phyloP scores from a whole-genome alignment of 2,329 filamentous ascomycete genomes.

The Aspergillus intermedius region DNA sequence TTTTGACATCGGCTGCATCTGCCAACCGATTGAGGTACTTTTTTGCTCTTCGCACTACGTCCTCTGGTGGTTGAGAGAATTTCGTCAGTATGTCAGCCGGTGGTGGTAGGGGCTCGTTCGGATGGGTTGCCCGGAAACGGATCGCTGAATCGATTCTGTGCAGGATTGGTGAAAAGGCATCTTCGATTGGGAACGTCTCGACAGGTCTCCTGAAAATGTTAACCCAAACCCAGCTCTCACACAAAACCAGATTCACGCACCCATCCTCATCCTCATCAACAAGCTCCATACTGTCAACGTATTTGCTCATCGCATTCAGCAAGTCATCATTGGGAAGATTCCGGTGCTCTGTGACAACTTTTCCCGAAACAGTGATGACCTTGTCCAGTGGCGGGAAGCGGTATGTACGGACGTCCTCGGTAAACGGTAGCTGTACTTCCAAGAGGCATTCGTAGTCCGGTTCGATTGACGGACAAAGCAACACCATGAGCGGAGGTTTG shows the following conservation, averaged over 20 bases:
- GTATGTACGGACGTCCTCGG: slow-evolving; percentile 86
- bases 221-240: not conserved
- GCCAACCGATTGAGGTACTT: slow-evolving; percentile 58
- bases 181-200: slow-evolving; percentile 73
- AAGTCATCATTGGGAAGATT: slow-evolving; percentile 72
- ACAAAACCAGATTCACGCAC: slow-evolving; percentile 35
- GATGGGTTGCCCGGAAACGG: slow-evolving; percentile 70
- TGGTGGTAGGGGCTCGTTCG: slow-evolving; percentile 57
- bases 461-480: slow-evolving; percentile 76
- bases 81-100: slow-evolving; percentile 60
- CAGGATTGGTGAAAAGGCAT: slow-evolving; percentile 76
- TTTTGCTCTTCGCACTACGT: slow-evolving; percentile 56
- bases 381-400: slow-evolving; percentile 84
- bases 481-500: slow-evolving; percentile 67
- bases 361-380: slow-evolving; percentile 80
- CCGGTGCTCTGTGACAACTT: slow-evolving; percentile 71
- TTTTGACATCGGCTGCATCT: slow-evolving; percentile 70
- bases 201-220: slow-evolving; percentile 37
- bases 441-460: slow-evolving; percentile 75
- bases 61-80: slow-evolving; percentile 65
- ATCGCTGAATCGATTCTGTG: slow-evolving; percentile 85
- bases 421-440: slow-evolving; percentile 84
- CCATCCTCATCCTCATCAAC: slow-evolving; percentile 67
- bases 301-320: slow-evolving; percentile 75
- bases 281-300: slow-evolving; percentile 89